Conservation (phyloP, 306 rosid genomes). For the Oemleria cerasiformis region DNA sequence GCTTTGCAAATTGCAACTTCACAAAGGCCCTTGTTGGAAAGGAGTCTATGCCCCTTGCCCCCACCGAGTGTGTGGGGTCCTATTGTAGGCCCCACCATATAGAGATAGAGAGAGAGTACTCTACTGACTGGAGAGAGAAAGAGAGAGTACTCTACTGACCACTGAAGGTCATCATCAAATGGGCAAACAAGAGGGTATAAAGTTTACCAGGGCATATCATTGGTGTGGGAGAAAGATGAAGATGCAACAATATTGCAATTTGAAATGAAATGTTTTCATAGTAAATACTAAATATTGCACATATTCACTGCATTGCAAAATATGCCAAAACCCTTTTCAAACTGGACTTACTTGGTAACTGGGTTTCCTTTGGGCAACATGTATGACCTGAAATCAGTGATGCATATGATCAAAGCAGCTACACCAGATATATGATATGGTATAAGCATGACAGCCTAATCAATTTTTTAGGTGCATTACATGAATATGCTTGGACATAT, state of each 20-base stretch:
- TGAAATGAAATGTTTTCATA: slow-evolving; percentile 18
- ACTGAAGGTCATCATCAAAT: slow-evolving; percentile 40
- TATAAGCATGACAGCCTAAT: background rate
- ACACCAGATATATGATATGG: background rate
- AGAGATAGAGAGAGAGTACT: slow-evolving; percentile 11
- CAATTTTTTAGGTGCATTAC: no score
- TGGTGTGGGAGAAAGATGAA: background rate
- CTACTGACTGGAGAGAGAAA: slow-evolving; percentile 16
- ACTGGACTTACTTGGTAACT: slow-evolving; percentile 29
- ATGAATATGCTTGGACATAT: no score
- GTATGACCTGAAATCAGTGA: slow-evolving; percentile 26
- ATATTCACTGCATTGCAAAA: slow-evolving; percentile 11
- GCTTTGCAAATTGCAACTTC: slow-evolving; percentile 39
- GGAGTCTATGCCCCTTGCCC: slow-evolving; percentile 55
- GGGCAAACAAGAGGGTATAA: slow-evolving; percentile 32
- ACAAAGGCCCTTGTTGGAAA: slow-evolving; percentile 47
- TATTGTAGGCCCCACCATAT: slow-evolving; percentile 27
- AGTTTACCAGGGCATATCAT: slow-evolving; percentile 28
- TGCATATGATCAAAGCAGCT: background rate
- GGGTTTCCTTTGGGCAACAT: background rate
- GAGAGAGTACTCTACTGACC: slow-evolving; percentile 17
- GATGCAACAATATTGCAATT: background rate
- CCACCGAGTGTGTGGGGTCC: slow-evolving; percentile 55
- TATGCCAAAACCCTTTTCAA: slow-evolving; percentile 18
- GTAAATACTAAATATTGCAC: background rate